A percentile compares a stretch with the other conserved stretches of the same genome.
These are phyloP conservation scores for Penicillium sp. DNA, from an alignment of 2,329 filamentous ascomycete species.

Conservation along the genomic window DNA sequence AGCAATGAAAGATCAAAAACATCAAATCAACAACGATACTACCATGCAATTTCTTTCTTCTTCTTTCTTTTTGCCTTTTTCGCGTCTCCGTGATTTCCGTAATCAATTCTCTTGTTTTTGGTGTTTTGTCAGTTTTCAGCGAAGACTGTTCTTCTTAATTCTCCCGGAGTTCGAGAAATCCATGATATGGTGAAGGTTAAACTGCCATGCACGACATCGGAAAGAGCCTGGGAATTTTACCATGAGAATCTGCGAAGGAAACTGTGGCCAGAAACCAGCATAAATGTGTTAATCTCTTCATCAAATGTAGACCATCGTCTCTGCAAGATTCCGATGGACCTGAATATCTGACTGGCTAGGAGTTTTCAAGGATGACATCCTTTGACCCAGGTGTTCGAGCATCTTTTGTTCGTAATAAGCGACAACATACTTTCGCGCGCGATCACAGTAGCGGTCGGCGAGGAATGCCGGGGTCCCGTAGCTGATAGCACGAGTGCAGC, in stretches of 20 bases:
- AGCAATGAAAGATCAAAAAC: too few relatives aligned
- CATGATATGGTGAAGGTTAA: too few relatives aligned
- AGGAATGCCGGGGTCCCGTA: constrained; percentile 31
- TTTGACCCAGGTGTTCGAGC: neutral
- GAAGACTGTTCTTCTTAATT: neutral
- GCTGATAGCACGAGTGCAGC: constrained; percentile 28
- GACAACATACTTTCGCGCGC: constrained; percentile 22
- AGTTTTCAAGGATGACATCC: neutral
- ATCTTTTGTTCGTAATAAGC: constrained; percentile 9
- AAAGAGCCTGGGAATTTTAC: too few relatives aligned
- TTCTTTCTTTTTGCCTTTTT: constrained; percentile 9
- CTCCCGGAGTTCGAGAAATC: neutral
- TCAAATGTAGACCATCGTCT: constrained; percentile 24
- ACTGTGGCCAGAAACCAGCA: too few relatives aligned
- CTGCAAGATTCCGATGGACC: neutral
- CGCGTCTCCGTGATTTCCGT: neutral
- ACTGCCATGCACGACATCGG: too few relatives aligned
- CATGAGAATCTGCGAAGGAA: too few relatives aligned
- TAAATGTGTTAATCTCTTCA: too few relatives aligned
- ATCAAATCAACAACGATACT: too few relatives aligned
- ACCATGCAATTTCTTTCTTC: too few relatives aligned
- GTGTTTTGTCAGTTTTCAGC: neutral
- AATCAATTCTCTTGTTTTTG: neutral
- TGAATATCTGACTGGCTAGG: neutral
- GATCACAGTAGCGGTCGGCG: constrained; percentile 28